phyloP scores from a whole-genome alignment of 2,329 filamentous ascomycete species.

The Pyricularia grisea region DNA sequence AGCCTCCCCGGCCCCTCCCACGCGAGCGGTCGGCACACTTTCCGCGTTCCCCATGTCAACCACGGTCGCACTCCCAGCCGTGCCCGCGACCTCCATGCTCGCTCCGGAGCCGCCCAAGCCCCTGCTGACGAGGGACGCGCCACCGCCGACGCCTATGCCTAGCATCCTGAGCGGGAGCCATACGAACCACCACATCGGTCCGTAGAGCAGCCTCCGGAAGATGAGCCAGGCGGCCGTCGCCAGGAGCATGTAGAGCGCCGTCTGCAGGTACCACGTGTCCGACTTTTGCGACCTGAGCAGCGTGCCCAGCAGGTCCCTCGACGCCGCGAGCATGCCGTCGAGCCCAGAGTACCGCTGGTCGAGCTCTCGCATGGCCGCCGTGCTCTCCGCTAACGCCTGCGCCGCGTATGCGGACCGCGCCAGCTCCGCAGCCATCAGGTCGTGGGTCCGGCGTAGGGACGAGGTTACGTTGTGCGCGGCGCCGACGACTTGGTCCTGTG shows the following conservation, averaged over 20 bases:
- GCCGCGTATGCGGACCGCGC: slow-evolving; percentile 82
- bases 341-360: slow-evolving; percentile 74
- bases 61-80: slow-evolving; percentile 14
- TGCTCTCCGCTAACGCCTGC: slow-evolving; percentile 77
- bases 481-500: slow-evolving; percentile 32
- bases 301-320: slow-evolving; percentile 65
- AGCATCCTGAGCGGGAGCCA: slow-evolving; percentile 68
- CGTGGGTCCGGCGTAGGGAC: slow-evolving; percentile 75
- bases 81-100: slow-evolving; percentile 16
- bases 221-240: slow-evolving; percentile 76
- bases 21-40: not conserved
- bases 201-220: slow-evolving; percentile 77
- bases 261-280: slow-evolving; percentile 96
- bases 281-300: slow-evolving; percentile 84
- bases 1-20: slow-evolving; percentile 16
- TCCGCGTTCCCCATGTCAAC: slow-evolving; percentile 10
- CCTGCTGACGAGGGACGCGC: slow-evolving; percentile 29
- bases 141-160: slow-evolving; percentile 41
- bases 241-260: slow-evolving; percentile 72
- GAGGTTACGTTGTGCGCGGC: slow-evolving; percentile 78
- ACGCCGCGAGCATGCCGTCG: slow-evolving; percentile 66
- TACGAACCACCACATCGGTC: slow-evolving; percentile 81
- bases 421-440: slow-evolving; percentile 77
- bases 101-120: slow-evolving; percentile 11
- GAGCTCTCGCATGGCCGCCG: slow-evolving; percentile 70